Conservation (phyloP, 345 rosid genomes). For the Eucalyptus shirleyi region DNA sequence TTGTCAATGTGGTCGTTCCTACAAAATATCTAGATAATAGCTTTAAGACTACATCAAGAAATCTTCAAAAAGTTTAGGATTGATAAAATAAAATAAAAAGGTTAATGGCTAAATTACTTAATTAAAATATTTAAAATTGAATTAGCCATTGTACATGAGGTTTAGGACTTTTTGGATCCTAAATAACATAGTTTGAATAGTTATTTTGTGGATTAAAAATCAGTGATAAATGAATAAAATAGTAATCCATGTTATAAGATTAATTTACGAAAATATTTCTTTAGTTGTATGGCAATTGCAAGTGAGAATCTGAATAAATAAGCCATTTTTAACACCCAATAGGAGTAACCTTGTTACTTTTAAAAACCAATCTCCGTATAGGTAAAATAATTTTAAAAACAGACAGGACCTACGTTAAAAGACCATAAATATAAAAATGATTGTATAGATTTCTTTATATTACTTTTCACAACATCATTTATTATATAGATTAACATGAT, state of each 20-base stretch:
- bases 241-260: not conserved
- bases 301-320: not conserved
- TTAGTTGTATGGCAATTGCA: not conserved
- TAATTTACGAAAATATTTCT: not conserved
- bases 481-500: not conserved
- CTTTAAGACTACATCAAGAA: not conserved
- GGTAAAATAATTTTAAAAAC: not conserved
- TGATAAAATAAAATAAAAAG: no score
- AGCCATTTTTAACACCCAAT: not conserved
- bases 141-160: no score
- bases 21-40: not conserved
- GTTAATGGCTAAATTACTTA: no score
- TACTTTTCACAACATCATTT: not conserved
- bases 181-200: not conserved
- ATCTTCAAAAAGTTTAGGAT: not conserved
- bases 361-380: not conserved
- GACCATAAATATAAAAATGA: not conserved
- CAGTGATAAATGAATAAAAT: not conserved
- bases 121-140: no score
- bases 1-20: no score
- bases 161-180: no score
- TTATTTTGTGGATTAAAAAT: not conserved
- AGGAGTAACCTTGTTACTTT: not conserved
- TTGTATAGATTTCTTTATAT: not conserved
- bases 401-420: not conserved